Conservation (phyloP, 345 rosid species). For the Turritis glabra region DNA sequence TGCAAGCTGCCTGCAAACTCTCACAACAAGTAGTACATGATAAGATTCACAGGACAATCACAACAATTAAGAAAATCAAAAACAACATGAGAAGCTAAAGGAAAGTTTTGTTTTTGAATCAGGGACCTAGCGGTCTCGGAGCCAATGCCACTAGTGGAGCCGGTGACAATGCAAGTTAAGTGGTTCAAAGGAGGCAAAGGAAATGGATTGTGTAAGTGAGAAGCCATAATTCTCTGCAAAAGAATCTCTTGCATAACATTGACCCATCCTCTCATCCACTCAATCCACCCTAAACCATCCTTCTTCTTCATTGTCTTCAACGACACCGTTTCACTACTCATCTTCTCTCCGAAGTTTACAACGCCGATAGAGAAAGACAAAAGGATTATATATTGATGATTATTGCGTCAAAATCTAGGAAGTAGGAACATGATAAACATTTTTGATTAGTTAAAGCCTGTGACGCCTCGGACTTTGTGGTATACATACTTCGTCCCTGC, state of each 20-base stretch:
- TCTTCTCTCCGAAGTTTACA: conserved; percentile 6
- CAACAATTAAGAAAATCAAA: neutral
- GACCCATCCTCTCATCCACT: conserved; percentile 82
- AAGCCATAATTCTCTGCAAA: conserved; percentile 72
- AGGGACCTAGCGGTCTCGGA: conserved; percentile 65
- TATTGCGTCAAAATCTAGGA: neutral
- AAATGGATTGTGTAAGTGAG: conserved; percentile 71
- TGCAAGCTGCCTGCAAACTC: conserved; percentile 63
- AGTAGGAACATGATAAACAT: conserved; percentile 16
- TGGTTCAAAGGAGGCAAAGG: conserved; percentile 68
- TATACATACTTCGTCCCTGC: neutral
- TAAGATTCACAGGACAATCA: neutral
- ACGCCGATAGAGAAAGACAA: neutral
- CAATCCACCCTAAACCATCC: conserved; percentile 70
- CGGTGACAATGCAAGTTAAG: conserved; percentile 79
- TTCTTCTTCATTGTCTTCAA: conserved; percentile 40
- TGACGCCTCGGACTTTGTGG: neutral
- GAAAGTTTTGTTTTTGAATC: neutral
- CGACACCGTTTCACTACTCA: neutral
- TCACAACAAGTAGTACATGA: neutral
- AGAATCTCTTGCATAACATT: conserved; percentile 59
- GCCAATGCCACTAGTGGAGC: conserved; percentile 96
- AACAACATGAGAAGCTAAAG: neutral
- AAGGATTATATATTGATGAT: conserved; percentile 2
- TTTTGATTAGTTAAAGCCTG: neutral